Evolutionary conservation across 108 stramenopile species (phyloP).

Genomic region (Nannochloropsis oceanica): DNA sequence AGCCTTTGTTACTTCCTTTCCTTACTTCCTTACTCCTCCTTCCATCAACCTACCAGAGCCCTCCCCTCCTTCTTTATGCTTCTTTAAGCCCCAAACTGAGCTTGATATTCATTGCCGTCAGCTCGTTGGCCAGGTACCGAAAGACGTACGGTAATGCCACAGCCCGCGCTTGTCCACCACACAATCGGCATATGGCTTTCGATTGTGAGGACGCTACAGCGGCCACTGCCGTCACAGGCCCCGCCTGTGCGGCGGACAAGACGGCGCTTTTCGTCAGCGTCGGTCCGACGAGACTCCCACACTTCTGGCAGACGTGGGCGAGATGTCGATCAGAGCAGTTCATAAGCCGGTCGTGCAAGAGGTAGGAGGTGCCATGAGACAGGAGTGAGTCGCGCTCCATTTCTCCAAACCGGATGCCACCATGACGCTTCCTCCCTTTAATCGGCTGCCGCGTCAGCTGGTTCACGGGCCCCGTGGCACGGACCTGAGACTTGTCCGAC

Average conservation of each 20-base stretch:
- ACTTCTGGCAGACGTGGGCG: conserved; percentile 71
- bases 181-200: not conserved
- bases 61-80: not conserved
- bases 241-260: not conserved
- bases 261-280: not conserved
- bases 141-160: conserved; percentile 92
- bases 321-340: conserved; percentile 88
- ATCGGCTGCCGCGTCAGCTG: conserved; percentile 93
- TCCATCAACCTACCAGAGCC: not conserved
- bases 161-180: conserved; percentile 56
- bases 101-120: conserved; percentile 93
- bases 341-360: conserved; percentile 82
- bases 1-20: not conserved
- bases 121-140: conserved; percentile 90
- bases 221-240: not conserved
- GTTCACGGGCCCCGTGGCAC: conserved; percentile 85
- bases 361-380: conserved; percentile 75
- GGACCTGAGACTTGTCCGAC: conserved; percentile 96
- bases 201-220: not conserved
- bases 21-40: not conserved
- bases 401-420: conserved; percentile 95
- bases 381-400: conserved; percentile 98
- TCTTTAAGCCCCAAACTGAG: conserved; percentile 48
- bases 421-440: conserved; percentile 94
- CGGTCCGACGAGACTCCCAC: conserved; percentile 71